Conservation (phyloP, 352 stramenopile species). For the Albugo laibachii region DNA sequence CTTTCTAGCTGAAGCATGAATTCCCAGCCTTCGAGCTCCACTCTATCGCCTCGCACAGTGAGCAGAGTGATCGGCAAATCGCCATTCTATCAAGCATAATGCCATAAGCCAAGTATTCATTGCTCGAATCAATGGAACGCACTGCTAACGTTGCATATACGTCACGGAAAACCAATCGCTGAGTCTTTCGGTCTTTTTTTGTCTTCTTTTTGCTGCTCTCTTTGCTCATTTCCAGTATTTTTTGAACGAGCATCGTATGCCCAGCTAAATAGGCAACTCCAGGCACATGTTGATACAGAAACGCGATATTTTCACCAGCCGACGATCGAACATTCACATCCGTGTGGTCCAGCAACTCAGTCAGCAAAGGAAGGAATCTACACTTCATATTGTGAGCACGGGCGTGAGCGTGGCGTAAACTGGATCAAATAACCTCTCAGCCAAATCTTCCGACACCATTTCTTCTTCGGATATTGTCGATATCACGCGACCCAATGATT, state of each 20-base stretch:
- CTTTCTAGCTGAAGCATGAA: conserved; percentile 69
- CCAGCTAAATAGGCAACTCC: conserved; percentile 10
- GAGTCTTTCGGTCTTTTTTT: conserved; percentile 77
- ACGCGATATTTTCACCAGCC: conserved; percentile 69
- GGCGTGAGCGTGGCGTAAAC: neutral
- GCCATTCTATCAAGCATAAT: conserved; percentile 21
- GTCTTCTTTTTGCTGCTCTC: conserved; percentile 80
- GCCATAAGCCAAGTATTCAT: neutral
- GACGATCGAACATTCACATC: conserved; percentile 65
- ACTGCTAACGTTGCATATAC: conserved; percentile 61
- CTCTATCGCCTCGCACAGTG: conserved; percentile 44
- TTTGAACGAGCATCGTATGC: conserved; percentile 35
- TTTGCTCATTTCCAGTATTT: conserved; percentile 65
- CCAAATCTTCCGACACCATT: conserved; percentile 22
- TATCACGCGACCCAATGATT: conserved; percentile 53
- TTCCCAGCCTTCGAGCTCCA: conserved; percentile 58
- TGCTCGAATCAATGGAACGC: conserved; percentile 5
- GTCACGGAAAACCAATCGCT: conserved; percentile 68
- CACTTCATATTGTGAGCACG: neutral
- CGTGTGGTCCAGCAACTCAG: conserved; percentile 47
- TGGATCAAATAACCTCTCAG: conserved; percentile 25
- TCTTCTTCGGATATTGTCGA: conserved; percentile 35
- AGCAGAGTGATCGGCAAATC: conserved; percentile 64
- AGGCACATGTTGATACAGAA: conserved; percentile 33
- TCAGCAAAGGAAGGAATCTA: conserved; percentile 49